Percentiles rank a stretch among this genome's conserved stretches.
Evolutionary conservation across 306 rosid species (phyloP).

Genomic region (Glycine soja): DNA sequence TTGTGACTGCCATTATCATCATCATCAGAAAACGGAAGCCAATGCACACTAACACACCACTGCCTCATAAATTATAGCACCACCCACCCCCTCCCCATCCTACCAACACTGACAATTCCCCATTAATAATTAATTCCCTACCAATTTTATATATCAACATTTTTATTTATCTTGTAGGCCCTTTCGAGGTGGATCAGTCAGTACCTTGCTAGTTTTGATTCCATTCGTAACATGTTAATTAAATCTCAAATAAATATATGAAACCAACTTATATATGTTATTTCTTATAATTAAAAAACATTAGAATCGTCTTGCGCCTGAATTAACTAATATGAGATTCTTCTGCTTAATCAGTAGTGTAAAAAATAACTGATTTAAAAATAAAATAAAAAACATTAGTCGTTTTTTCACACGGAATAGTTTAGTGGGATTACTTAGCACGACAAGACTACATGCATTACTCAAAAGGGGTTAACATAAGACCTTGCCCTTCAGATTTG

Average conservation of each 20-base stretch:
- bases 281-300: neutral
- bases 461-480: conserved; percentile 1
- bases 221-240: conserved; percentile 19
- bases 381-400: no score
- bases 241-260: neutral
- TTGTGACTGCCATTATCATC: conserved; percentile 65
- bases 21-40: conserved; percentile 55
- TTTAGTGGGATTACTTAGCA: conserved; percentile 36
- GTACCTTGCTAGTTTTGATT: conserved; percentile 11
- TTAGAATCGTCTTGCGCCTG: neutral
- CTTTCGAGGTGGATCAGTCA: conserved; percentile 41
- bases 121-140: conserved; percentile 48
- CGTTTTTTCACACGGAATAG: no score
- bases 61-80: conserved; percentile 59
- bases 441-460: conserved; percentile 46
- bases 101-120: conserved; percentile 56
- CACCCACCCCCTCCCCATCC: conserved; percentile 53
- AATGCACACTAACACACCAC: conserved; percentile 40
- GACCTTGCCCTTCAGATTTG: conserved; percentile 26
- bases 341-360: no score
- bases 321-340: no score
- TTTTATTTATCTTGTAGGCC: neutral
- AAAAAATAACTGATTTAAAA: no score
- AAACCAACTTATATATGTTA: neutral
- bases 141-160: neutral